A percentile compares a stretch with the other conserved stretches of the same genome.
These are phyloP conservation scores for Leishmania tropica DNA, from an alignment of 208 protist species.

Conservation along the genomic window DNA sequence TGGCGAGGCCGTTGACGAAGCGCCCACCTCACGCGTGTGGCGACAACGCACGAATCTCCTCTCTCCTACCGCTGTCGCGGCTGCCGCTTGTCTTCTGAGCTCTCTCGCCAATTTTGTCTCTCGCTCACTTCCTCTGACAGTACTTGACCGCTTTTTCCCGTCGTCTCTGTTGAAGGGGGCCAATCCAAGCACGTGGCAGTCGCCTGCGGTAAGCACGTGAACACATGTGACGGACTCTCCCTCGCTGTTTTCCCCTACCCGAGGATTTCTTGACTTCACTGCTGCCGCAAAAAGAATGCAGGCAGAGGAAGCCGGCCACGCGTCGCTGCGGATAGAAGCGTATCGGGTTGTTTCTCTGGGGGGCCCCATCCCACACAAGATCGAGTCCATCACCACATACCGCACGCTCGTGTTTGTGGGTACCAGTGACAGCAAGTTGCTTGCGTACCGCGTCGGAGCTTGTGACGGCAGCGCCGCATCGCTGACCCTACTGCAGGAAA, in stretches of 20 bases:
- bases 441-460: constrained; percentile 36
- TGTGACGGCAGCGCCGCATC: not conserved
- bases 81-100: not conserved
- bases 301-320: not conserved
- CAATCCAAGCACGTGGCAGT: not conserved
- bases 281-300: constrained; percentile 7
- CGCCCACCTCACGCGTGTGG: not conserved
- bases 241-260: not conserved
- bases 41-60: not conserved
- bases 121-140: not conserved
- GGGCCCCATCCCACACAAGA: constrained; percentile 27
- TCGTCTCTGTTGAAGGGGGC: not conserved
- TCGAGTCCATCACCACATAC: constrained; percentile 51
- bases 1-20: not conserved
- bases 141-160: not conserved
- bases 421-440: constrained; percentile 59
- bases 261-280: not conserved
- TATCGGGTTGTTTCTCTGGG: constrained; percentile 25
- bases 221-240: not conserved
- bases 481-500: constrained; percentile 23
- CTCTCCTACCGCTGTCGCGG: not conserved
- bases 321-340: constrained; percentile 11
- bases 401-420: constrained; percentile 57
- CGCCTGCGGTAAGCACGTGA: not conserved
- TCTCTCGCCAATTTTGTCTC: not conserved